Evolutionary conservation across 371 early-diverging fungal genomes (phyloP).

Genomic region (Mortierella sp.): DNA sequence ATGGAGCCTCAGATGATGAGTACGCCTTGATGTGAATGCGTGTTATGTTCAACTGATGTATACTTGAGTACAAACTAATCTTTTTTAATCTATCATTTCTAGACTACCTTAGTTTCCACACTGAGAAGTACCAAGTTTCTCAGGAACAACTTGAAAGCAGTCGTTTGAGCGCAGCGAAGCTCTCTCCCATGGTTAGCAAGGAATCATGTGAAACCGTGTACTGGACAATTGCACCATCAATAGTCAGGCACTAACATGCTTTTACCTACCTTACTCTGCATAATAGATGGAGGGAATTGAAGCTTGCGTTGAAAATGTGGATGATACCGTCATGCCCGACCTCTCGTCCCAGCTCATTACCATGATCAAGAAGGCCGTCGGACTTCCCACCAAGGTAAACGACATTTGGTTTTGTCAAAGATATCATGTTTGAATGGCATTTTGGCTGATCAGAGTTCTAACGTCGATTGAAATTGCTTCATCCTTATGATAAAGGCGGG

Average conservation of each 20-base stretch:
- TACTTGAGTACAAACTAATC: background rate
- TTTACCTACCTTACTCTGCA: background rate
- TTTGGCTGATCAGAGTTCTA: no score
- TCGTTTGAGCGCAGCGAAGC: constrained; percentile 78
- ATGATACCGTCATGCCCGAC: constrained; percentile 73
- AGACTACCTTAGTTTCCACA: constrained; percentile 93
- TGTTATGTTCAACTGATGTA: background rate
- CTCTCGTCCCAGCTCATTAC: constrained; percentile 78
- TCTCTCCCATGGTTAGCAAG: constrained; percentile 76
- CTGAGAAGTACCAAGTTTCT: constrained; percentile 89
- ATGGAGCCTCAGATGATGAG: constrained; percentile 82
- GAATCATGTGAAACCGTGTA: background rate
- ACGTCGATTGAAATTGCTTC: no score
- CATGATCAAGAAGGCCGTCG: constrained; percentile 88
- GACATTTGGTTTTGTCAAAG: constrained; percentile 38
- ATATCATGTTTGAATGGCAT: no score
- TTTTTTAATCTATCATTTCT: constrained; percentile 33
- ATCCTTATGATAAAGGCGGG: constrained; percentile 72
- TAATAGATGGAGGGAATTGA: constrained; percentile 85
- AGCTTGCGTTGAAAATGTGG: constrained; percentile 82
- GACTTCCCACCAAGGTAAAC: constrained; percentile 90
- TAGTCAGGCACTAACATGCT: background rate
- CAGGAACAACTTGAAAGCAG: constrained; percentile 88
- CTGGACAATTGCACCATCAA: background rate
- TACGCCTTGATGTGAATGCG: constrained; percentile 51